phyloP scores from a whole-genome alignment of 306 rosid species.

The Quercus variabilis region DNA sequence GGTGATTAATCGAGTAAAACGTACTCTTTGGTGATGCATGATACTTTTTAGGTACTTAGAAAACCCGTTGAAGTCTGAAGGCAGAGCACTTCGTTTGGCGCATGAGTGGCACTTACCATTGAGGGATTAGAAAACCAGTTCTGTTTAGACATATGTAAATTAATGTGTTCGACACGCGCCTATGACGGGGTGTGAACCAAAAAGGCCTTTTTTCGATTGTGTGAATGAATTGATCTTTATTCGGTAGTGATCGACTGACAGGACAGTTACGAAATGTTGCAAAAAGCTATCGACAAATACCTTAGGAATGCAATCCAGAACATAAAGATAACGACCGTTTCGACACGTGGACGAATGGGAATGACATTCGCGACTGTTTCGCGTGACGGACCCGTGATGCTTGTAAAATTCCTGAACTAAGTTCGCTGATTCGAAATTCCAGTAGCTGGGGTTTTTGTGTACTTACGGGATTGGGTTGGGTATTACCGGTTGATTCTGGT shows the following conservation, averaged over 20 bases:
- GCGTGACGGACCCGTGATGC: background rate
- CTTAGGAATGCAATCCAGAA: constrained; percentile 26
- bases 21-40: constrained; percentile 31
- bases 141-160: background rate
- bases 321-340: constrained; percentile 17
- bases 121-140: background rate
- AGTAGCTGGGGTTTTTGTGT: constrained; percentile 19
- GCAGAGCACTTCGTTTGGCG: background rate
- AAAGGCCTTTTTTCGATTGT: background rate
- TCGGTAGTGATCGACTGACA: constrained; percentile 40
- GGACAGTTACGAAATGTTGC: constrained; percentile 40
- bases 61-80: background rate
- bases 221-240: constrained; percentile 44
- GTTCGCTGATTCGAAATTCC: constrained; percentile 47
- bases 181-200: background rate
- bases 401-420: background rate
- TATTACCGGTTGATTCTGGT: constrained; percentile 30
- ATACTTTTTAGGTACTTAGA: constrained; percentile 19
- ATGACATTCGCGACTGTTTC: background rate
- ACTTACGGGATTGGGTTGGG: constrained; percentile 11
- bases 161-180: constrained; percentile 16
- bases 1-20: constrained; percentile 15
- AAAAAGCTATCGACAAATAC: constrained; percentile 25
- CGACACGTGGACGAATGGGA: constrained; percentile 38
- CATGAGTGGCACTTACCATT: constrained; percentile 12